Evolutionary conservation across 805 yeast genomes (phyloP), one percentile per base, ranked within the genome.

Genomic region (Limtongia smithiae): DNA sequence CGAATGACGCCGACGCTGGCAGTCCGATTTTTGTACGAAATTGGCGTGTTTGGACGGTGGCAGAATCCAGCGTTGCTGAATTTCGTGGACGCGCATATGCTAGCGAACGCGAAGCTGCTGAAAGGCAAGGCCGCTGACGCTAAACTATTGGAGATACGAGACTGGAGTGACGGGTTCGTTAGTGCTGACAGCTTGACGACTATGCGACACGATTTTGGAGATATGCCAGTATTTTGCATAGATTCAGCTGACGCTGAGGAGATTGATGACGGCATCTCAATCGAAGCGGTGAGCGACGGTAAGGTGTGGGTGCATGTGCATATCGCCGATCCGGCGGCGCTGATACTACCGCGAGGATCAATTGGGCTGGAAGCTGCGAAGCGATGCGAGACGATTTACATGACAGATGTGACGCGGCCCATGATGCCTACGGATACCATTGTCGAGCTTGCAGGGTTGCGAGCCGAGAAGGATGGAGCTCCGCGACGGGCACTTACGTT

Each of bases 261-360:
- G 65, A 84, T 93, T 51, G 98, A 91, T 66, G 98, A 91, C 67
- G 98, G 97, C 40, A 73, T 91, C 24, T 79, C 96, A 1, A 70
- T 91, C 17, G 70, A 70, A 37, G 44, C 45, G 55, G 36, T 25
- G 12, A 31, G 21, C 2, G 41, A 46, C 11, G 58, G 54, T 3
- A 59, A 61, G 0, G 78, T 69, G 57, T 68, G 71, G 8, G 57
- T 90, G 4, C 76, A 82, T 27, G 73, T 88, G 1, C 95, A 85
- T 64, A 79, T 91, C 54, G 97, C 97, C 1, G 89, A 91, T 64
- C 97, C 97, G 0, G 73, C 87, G 0, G 82, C 96, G 0, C 78
- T 74, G 54, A 65, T 86, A 48, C 64, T 62, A 18, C 74, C 74
- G 1, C 51, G 59, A 5, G 55, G 63, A 14, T 55, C 60, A 2